phyloP scores from a whole-genome alignment of 805 yeast species.

The Ogataea trehalophila region DNA sequence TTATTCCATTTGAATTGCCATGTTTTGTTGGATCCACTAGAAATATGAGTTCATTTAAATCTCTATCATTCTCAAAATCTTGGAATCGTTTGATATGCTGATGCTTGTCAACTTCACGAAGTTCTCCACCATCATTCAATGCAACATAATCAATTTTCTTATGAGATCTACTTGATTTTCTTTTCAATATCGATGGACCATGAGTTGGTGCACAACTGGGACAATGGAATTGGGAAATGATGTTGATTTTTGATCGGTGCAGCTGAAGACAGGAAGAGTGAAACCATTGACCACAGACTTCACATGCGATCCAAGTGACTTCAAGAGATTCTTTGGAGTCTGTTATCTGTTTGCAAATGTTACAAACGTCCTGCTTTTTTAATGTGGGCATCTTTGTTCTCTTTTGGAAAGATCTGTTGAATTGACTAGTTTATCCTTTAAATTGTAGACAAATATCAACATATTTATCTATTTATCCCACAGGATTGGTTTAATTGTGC shows the following conservation, averaged over 20 bases:
- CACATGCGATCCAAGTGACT: slow-evolving; percentile 54
- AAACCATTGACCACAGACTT: slow-evolving; percentile 48
- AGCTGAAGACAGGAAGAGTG: slow-evolving; percentile 47
- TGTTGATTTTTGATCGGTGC: slow-evolving; percentile 31
- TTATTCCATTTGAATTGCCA: slow-evolving; percentile 10
- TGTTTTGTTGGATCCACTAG: slow-evolving; percentile 22
- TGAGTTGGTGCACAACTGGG: slow-evolving; percentile 35
- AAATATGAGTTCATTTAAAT: slow-evolving; percentile 24
- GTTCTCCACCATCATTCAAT: slow-evolving; percentile 65
- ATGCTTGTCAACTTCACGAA: slow-evolving; percentile 49
- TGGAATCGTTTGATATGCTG: slow-evolving; percentile 41
- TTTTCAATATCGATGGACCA: slow-evolving; percentile 47
- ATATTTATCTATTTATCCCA: too few species aligned
- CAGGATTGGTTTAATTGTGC: too few species aligned
- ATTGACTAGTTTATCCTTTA: too few species aligned
- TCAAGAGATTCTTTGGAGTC: slow-evolving; percentile 7
- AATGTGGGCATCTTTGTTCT: too few species aligned
- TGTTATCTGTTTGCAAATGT: slow-evolving; percentile 14
- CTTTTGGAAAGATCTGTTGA: too few species aligned
- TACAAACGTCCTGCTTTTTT: slow-evolving; percentile 13
- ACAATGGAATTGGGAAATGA: slow-evolving; percentile 53
- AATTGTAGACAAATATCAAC: too few species aligned
- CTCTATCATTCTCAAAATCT: slow-evolving; percentile 26
- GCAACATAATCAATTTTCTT: slow-evolving; percentile 74
- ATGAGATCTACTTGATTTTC: slow-evolving; percentile 52